Conservation (phyloP, 2,329 filamentous ascomycete genomes). For the Acephala macrosclerotiorum region DNA sequence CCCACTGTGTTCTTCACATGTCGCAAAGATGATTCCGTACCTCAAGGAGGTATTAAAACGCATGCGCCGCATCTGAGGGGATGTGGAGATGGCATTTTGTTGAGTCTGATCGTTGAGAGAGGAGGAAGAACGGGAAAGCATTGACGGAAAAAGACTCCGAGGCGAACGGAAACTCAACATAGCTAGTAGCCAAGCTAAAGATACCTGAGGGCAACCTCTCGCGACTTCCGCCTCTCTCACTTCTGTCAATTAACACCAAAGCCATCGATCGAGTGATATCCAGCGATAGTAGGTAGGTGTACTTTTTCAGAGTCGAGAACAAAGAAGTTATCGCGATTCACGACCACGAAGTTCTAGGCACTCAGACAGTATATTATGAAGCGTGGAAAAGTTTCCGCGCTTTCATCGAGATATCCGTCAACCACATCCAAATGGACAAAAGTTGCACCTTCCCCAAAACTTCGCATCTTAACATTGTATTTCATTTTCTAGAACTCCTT, state of each 20-base stretch:
- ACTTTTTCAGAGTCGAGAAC: too few relatives aligned
- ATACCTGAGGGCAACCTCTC: background rate
- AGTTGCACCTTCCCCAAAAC: background rate
- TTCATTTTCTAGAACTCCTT: background rate
- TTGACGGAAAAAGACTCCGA: slow-evolving; percentile 5
- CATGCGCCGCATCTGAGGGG: background rate
- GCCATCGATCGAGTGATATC: too few relatives aligned
- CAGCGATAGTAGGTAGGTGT: too few relatives aligned
- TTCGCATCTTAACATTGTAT: background rate
- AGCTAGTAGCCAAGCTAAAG: too few relatives aligned
- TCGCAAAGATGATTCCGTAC: background rate
- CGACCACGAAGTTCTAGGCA: background rate
- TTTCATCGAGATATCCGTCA: slow-evolving; percentile 5
- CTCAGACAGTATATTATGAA: background rate
- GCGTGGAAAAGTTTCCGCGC: slow-evolving; percentile 46
- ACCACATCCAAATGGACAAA: background rate
- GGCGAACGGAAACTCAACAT: background rate
- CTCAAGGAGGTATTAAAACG: background rate
- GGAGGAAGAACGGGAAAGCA: background rate
- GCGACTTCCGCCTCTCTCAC: background rate
- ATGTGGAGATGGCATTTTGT: slow-evolving; percentile 2
- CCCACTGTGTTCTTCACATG: background rate
- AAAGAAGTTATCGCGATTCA: too few relatives aligned
- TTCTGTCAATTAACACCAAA: background rate
- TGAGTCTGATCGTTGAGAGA: background rate